Evolutionary conservation across 2,329 filamentous ascomycete species (phyloP).

Genomic region (Pezicula neosporulosa): DNA sequence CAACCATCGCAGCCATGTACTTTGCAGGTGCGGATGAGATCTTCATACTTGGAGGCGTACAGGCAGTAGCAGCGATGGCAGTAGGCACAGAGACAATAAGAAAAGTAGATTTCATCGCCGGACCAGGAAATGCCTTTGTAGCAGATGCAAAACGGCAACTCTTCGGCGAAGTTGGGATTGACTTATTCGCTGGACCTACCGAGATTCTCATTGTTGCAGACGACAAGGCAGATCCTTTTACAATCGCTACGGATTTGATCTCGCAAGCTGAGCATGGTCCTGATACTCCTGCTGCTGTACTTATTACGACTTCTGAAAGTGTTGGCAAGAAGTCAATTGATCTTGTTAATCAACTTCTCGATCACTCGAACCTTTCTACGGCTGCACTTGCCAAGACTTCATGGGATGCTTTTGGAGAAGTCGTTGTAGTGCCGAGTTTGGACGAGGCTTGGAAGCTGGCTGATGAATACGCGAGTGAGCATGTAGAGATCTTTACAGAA

Average conservation of each 20-base stretch:
- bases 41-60: conserved; percentile 46
- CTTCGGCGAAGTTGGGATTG: conserved; percentile 51
- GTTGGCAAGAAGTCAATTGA: conserved; percentile 35
- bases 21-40: conserved; percentile 48
- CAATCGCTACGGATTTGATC: conserved; percentile 41
- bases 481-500: conserved; percentile 47
- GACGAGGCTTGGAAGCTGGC: conserved; percentile 41
- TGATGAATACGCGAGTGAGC: conserved; percentile 45
- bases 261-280: conserved; percentile 49
- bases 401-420: conserved; percentile 44
- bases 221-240: conserved; percentile 40
- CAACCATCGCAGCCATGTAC: conserved; percentile 47
- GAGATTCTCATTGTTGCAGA: conserved; percentile 50
- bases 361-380: conserved; percentile 33
- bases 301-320: conserved; percentile 42
- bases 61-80: conserved; percentile 50
- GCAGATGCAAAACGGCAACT: conserved; percentile 51
- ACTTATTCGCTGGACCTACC: conserved; percentile 50
- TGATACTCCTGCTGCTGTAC: conserved; percentile 45
- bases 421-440: conserved; percentile 37
- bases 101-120: conserved; percentile 49
- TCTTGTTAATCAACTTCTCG: conserved; percentile 34
- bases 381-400: conserved; percentile 37
- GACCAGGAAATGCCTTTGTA: conserved; percentile 51
- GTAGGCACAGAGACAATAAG: conserved; percentile 43